phyloP scores from a whole-genome alignment of 2,329 filamentous ascomycete genomes.

The Fonsecaea nubica region DNA sequence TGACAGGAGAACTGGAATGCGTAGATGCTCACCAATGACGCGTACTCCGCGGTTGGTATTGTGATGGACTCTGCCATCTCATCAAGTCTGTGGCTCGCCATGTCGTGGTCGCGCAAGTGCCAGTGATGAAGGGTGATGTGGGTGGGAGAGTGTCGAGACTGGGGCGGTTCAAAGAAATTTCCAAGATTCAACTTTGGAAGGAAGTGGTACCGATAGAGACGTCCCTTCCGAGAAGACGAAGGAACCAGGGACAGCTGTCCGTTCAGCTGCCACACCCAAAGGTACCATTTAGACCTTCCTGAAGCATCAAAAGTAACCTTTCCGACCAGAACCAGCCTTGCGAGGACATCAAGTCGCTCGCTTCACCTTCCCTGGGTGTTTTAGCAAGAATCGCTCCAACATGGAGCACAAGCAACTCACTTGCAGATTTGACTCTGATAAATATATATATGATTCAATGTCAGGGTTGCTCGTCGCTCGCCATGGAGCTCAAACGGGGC shows the following conservation, averaged over 20 bases:
- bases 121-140: background rate
- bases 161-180: no score
- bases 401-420: background rate
- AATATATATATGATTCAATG: background rate
- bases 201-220: background rate
- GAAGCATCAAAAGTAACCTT: background rate
- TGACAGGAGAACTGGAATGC: background rate
- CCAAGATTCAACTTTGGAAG: background rate
- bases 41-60: slow-evolving; percentile 25
- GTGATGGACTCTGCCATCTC: slow-evolving; percentile 14
- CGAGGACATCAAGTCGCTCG: no score
- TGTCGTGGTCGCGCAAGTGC: background rate
- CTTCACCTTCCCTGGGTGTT: no score
- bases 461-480: background rate
- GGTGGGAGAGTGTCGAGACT: background rate
- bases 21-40: slow-evolving; percentile 22
- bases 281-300: background rate
- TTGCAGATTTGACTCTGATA: no score
- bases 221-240: background rate
- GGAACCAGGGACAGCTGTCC: background rate
- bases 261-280: background rate
- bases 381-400: background rate
- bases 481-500: background rate
- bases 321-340: background rate
- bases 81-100: slow-evolving; percentile 10